phyloP scores from a whole-genome alignment of 2,329 filamentous ascomycete genomes.

The Neonectria coccinea region DNA sequence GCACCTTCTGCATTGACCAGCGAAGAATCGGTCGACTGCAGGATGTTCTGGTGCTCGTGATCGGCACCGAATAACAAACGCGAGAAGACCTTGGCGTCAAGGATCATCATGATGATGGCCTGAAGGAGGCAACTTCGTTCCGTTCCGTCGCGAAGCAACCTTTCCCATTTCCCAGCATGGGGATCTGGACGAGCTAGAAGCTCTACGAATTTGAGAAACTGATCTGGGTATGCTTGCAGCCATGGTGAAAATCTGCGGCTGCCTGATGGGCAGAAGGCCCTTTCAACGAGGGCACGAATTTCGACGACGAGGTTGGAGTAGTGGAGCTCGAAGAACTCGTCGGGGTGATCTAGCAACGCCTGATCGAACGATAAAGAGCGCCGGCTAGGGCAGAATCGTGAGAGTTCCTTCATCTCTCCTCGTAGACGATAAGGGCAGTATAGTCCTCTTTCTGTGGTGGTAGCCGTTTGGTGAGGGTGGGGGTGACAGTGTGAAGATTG shows the following conservation, averaged over 20 bases:
- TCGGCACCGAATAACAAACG: constrained; percentile 49
- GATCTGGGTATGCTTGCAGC: constrained; percentile 33
- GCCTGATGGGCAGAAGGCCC: constrained; percentile 32
- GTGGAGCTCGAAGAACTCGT: constrained; percentile 39
- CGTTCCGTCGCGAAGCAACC: constrained; percentile 37
- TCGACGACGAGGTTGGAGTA: constrained; percentile 41
- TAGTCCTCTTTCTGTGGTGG: not conserved
- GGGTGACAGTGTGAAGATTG: constrained; percentile 3
- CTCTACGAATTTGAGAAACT: constrained; percentile 43
- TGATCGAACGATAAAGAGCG: constrained; percentile 33
- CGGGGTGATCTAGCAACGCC: constrained; percentile 29
- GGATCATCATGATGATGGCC: constrained; percentile 47
- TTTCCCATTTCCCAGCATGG: constrained; percentile 44
- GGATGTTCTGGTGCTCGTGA: constrained; percentile 37
- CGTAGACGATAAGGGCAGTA: constrained; percentile 14
- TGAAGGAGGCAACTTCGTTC: constrained; percentile 45
- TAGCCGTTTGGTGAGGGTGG: constrained; percentile 3
- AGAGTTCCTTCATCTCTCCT: constrained; percentile 28
- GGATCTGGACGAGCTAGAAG: constrained; percentile 47
- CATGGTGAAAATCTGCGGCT: constrained; percentile 38
- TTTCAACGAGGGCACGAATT: constrained; percentile 38
- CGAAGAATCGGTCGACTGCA: constrained; percentile 40
- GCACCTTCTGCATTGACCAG: constrained; percentile 47
- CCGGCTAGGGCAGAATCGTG: constrained; percentile 32
- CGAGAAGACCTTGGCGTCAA: constrained; percentile 46